Base-by-base conservation (phyloP, 108 stramenopile species). In the Cyclostephanos tholiformis region DNA sequence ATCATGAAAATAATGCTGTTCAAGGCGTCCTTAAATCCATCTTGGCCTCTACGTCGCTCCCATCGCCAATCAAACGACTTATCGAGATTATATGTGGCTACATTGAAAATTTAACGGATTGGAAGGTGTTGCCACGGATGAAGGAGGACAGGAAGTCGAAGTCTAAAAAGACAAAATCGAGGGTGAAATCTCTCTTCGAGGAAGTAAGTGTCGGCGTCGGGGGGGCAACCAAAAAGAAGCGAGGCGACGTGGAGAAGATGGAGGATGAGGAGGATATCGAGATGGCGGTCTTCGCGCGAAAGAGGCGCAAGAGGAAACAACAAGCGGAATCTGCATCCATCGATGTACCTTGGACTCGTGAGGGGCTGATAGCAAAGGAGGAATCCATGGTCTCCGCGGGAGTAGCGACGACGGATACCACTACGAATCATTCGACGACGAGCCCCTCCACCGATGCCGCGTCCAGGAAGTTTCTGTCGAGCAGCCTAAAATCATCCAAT, bases 401-500 rank as follows among this genome's bases (percentile, higher is more conserved):
- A 53, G 49, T 9, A 70, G 60, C 41, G 62, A 68, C 66, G 22
- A 19, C 74, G 4, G 29, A 56, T 0, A 7, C 57, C 35, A 76
- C 71, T 62, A 63, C 68, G 49, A 82, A 75, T 44, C n/a, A 41
- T 13, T 11, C 62, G 55, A 58, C 27, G 51, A 25, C 77, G 71
- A 69, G 75, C 67, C 22, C 79, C 58, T 77, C 82, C 4, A 50
- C 71, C 11, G 83, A 85, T 30, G 82, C 90, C 12, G 74, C 75
- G 1, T 75, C 71, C 59, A 72, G 86, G 53, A 86, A 89, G 55
- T 89, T 91, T 50, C 41, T 91, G 11, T 50, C 79, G 16, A 81
- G 70, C 25, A 79, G 72, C 19, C 63, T 91, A 26, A 87, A 88
- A 63, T 77, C 84, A 19, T 88, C 85, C 62, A 89, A 85, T 53